A percentile compares a stretch with the other conserved stretches of the same genome.
phyloP scores from a whole-genome alignment of 495 filamentous ascomycete genomes.

The Tirmania nivea region DNA sequence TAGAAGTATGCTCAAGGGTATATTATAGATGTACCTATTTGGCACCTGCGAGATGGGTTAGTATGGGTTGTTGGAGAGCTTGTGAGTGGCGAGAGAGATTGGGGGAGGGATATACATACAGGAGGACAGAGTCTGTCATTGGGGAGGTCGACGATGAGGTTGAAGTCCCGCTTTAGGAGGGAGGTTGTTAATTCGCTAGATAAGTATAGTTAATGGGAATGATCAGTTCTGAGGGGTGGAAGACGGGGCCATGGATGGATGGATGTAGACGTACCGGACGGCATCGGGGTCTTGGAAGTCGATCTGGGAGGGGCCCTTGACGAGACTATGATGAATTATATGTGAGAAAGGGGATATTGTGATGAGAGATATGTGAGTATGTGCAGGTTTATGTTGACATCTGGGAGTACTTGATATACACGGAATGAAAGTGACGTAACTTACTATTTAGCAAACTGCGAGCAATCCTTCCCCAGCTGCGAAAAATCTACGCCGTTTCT shows the following conservation, averaged over 20 bases:
- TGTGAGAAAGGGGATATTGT: not conserved
- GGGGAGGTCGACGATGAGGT: slow-evolving; percentile 30
- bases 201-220: not conserved
- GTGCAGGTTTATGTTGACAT: too few relatives aligned
- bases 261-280: slow-evolving; percentile 30
- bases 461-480: slow-evolving; percentile 11
- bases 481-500: slow-evolving; percentile 11
- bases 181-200: slow-evolving; percentile 47
- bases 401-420: too few relatives aligned
- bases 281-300: slow-evolving; percentile 65
- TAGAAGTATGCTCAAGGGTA: too few relatives aligned
- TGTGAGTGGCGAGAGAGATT: not conserved
- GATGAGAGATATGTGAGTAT: too few relatives aligned
- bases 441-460: slow-evolving; percentile 11
- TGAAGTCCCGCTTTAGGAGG: slow-evolving; percentile 55
- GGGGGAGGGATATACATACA: slow-evolving; percentile 22
- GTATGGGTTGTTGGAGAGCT: not conserved
- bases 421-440: not conserved
- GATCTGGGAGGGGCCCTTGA: slow-evolving; percentile 21
- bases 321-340: slow-evolving; percentile 1
- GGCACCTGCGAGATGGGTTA: too few relatives aligned
- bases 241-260: not conserved
- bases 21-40: too few relatives aligned
- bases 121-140: slow-evolving; percentile 61
- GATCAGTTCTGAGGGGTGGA: not conserved